Conservation (phyloP, 208 protist genomes). For the Leishmania arabica region DNA sequence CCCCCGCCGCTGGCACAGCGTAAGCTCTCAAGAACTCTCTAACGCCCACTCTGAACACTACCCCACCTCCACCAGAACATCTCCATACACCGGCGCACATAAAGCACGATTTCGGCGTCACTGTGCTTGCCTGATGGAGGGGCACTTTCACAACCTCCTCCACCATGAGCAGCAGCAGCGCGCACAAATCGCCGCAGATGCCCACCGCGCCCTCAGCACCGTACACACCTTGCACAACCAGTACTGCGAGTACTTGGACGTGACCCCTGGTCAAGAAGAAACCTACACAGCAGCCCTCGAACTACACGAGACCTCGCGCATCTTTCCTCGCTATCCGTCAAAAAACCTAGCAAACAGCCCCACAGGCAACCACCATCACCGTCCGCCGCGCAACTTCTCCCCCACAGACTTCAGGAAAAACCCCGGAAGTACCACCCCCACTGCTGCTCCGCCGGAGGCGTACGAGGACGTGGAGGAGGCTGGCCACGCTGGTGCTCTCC, state of each 20-base stretch:
- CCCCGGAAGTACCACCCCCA: background rate
- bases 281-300: background rate
- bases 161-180: constrained; percentile 20
- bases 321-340: too few species aligned
- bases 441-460: background rate
- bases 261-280: background rate
- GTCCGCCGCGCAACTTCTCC: too few species aligned
- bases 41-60: background rate
- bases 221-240: constrained; percentile 2
- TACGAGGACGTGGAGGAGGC: too few species aligned
- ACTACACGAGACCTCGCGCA: background rate
- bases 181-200: constrained; percentile 1
- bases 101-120: constrained; percentile 1
- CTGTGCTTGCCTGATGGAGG: background rate
- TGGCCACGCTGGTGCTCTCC: too few species aligned
- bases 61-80: too few species aligned
- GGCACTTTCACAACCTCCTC: constrained; percentile 3
- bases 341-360: fast-evolving
- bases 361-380: too few species aligned
- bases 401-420: fast-evolving
- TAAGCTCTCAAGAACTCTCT: background rate
- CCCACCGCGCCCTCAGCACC: constrained; percentile 10
- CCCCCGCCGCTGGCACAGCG: background rate
- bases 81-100: background rate
- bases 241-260: constrained; percentile 13